A percentile compares a stretch with the other conserved stretches of the same genome.
phyloP scores from a whole-genome alignment of 2,329 filamentous ascomycete species.

The Lecanicillium sp. region DNA sequence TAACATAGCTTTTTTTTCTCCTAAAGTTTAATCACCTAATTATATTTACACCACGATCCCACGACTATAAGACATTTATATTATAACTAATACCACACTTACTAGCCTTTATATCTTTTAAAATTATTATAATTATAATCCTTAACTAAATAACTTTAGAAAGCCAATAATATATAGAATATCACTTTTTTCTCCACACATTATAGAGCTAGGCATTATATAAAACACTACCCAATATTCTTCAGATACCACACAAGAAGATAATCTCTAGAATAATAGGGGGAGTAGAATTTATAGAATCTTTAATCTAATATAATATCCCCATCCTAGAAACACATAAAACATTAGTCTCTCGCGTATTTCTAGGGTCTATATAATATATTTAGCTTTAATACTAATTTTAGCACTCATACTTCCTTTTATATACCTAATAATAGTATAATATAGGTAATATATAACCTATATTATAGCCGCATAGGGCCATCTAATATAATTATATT shows the following conservation, averaged over 20 bases:
- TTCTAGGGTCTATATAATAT: not conserved
- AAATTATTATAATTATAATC: not conserved
- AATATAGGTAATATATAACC: not conserved
- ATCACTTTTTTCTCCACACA: not conserved
- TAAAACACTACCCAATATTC: not conserved
- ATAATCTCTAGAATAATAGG: not conserved
- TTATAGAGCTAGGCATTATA: not conserved
- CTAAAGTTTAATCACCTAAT: no score
- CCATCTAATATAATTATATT: not conserved
- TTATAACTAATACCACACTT: not conserved
- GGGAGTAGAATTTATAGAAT: not conserved
- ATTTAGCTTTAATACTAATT: not conserved
- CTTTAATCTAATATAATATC: not conserved
- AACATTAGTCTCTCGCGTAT: not conserved
- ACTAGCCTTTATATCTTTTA: not conserved
- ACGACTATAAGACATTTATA: not conserved
- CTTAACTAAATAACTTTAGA: not conserved
- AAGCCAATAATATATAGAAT: not conserved
- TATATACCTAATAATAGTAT: not conserved
- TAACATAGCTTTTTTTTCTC: no score
- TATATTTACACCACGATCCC: no score
- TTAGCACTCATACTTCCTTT: not conserved
- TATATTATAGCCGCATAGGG: not conserved
- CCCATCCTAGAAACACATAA: not conserved
- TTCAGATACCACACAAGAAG: not conserved